A percentile compares a stretch with the other conserved stretches of the same genome.
Evolutionary conservation across 352 stramenopile species (phyloP).

Genomic region (Poterioochromonas sp.): DNA sequence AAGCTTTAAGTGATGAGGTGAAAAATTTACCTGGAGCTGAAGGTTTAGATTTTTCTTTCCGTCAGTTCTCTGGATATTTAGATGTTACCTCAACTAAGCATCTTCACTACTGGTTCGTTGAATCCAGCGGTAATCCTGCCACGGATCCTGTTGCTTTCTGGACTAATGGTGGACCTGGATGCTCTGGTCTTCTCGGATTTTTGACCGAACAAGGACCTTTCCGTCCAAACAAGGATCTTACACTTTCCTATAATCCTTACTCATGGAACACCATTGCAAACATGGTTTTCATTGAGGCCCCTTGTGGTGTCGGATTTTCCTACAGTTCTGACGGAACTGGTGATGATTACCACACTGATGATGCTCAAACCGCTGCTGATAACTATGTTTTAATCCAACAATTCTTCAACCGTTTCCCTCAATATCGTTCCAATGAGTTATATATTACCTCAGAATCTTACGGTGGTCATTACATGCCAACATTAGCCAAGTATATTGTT

Average conservation of each 20-base stretch:
- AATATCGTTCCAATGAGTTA: conserved; percentile 57
- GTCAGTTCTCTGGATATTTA: conserved; percentile 22
- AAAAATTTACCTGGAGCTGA: conserved; percentile 21
- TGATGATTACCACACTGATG: conserved; percentile 44
- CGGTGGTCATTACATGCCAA: conserved; percentile 55
- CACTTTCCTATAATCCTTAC: conserved; percentile 61
- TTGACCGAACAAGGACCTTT: conserved; percentile 51
- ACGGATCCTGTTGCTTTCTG: conserved; percentile 20
- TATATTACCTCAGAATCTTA: conserved; percentile 75
- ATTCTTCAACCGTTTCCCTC: conserved; percentile 65
- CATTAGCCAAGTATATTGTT: conserved; percentile 13
- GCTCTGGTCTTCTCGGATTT: conserved; percentile 47
- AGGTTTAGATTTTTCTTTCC: conserved; percentile 1
- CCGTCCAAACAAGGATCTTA: conserved; percentile 32
- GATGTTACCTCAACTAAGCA: conserved; percentile 6
- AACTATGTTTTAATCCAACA: conserved; percentile 57
- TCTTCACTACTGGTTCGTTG: conserved; percentile 20
- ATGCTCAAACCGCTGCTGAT: conserved; percentile 43
- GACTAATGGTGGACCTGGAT: conserved; percentile 47
- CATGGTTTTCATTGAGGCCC: conserved; percentile 76
- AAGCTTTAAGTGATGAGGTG: conserved; percentile 12
- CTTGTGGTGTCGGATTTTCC: conserved; percentile 68
- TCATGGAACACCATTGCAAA: conserved; percentile 67
- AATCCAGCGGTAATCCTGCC: conserved; percentile 2
- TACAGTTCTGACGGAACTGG: conserved; percentile 45